Evolutionary conservation across 768 basidiomycete species (phyloP).

Genomic region (Kwoniella europaea): DNA sequence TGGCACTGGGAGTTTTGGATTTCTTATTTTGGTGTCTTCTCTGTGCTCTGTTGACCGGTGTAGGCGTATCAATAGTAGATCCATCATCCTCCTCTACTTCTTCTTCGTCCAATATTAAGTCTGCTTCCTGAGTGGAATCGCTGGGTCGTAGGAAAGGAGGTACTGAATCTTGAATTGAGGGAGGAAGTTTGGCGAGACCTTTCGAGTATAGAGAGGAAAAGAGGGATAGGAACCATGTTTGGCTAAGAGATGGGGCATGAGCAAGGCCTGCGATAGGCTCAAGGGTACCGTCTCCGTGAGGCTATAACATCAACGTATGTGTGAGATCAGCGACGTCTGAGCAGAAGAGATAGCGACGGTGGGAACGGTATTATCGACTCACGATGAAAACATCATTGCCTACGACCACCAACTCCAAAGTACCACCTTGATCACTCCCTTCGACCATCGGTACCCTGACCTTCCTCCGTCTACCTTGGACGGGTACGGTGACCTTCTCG

Average conservation of each 20-base stretch:
- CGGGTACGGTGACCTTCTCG: constrained; percentile 12
- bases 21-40: constrained; percentile 2
- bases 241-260: constrained; percentile 28
- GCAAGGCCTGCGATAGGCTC: constrained; percentile 42
- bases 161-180: constrained; percentile 33
- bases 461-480: constrained; percentile 42
- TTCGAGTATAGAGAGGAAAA: constrained; percentile 13
- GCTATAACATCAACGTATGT: constrained; percentile 18
- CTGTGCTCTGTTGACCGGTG: constrained; percentile 20
- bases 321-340: background rate
- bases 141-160: constrained; percentile 29
- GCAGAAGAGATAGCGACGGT: background rate
- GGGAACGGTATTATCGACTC: constrained; percentile 27
- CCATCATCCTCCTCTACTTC: constrained; percentile 17
- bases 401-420: constrained; percentile 52
- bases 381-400: constrained; percentile 56
- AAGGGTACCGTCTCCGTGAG: constrained; percentile 41
- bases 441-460: constrained; percentile 56
- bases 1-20: constrained; percentile 3
- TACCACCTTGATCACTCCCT: constrained; percentile 40
- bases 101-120: constrained; percentile 6
- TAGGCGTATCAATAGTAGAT: constrained; percentile 25
- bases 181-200: constrained; percentile 30
- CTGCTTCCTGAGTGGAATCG: background rate
- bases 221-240: constrained; percentile 46